phyloP scores from a whole-genome alignment of 495 filamentous ascomycete species.

The Lepraria neglecta region DNA sequence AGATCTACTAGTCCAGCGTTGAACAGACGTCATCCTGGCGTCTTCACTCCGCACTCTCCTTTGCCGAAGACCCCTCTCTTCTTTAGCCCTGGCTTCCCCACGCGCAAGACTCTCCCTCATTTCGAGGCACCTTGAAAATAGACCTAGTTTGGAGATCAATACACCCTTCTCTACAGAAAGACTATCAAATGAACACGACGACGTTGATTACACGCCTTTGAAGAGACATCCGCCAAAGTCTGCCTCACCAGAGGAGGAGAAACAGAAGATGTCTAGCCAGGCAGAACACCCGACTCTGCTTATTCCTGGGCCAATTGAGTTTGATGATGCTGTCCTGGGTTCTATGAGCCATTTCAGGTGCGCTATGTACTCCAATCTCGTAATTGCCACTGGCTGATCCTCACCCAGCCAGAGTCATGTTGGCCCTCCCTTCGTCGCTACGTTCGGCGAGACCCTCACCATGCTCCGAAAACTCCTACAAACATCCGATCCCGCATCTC shows the following conservation, averaged over 20 bases:
- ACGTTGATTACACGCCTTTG: conserved; percentile 51
- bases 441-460: conserved; percentile 81
- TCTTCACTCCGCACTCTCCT: conserved; percentile 21
- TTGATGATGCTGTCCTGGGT: conserved; percentile 92
- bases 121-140: conserved; percentile 67
- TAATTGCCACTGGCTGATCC: conserved; percentile 3
- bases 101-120: conserved; percentile 70
- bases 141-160: conserved; percentile 56
- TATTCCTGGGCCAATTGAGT: conserved; percentile 96
- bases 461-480: conserved; percentile 92
- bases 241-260: conserved; percentile 17
- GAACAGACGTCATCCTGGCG: conserved; percentile 31
- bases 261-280: conserved; percentile 68
- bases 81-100: conserved; percentile 51
- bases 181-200: conserved; percentile 47
- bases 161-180: conserved; percentile 64
- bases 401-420: conserved; percentile 82
- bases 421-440: conserved; percentile 75
- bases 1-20: neutral
- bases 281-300: conserved; percentile 74
- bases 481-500: conserved; percentile 69
- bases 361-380: conserved; percentile 27
- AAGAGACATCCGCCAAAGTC: conserved; percentile 33
- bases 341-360: conserved; percentile 96
- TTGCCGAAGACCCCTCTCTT: conserved; percentile 31